Conservation (phyloP, 495 filamentous ascomycete species). For the Lentithecium fluviatile region DNA sequence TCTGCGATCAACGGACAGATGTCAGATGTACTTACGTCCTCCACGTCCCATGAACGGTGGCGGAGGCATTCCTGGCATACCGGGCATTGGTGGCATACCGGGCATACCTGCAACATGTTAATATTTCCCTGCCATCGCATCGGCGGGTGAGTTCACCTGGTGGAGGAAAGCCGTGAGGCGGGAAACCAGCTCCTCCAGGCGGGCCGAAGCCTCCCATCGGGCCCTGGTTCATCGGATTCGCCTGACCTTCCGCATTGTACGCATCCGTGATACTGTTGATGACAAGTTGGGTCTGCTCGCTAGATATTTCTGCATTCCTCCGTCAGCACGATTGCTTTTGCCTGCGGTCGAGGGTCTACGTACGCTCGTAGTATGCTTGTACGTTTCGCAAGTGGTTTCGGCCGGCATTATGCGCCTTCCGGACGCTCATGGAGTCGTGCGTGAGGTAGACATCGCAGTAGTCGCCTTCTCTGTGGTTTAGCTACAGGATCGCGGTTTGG, state of each 20-base stretch:
- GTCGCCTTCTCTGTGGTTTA: constrained; percentile 75
- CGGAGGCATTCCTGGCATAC: constrained; percentile 39
- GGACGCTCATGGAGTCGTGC: constrained; percentile 99
- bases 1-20: neutral
- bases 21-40: constrained; percentile 15
- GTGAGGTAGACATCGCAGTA: constrained; percentile 99
- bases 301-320: constrained; percentile 74
- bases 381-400: constrained; percentile 97
- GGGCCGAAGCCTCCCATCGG: constrained; percentile 45
- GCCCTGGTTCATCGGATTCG: constrained; percentile 71
- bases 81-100: constrained; percentile 40
- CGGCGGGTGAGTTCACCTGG: constrained; percentile 53
- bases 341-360: constrained; percentile 25
- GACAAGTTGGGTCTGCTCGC: constrained; percentile 96
- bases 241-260: constrained; percentile 90
- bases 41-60: constrained; percentile 36
- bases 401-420: constrained; percentile 95
- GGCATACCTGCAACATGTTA: constrained; percentile 31
- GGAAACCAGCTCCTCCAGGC: constrained; percentile 45
- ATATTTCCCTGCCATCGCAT: constrained; percentile 47
- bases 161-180: constrained; percentile 54
- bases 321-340: neutral
- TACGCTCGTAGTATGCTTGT: constrained; percentile 97
- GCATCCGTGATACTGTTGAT: constrained; percentile 96
- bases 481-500: neutral